Evolutionary conservation across 176 grass and related monocot species (phyloP).

Genomic region (Triticum monococcum): DNA sequence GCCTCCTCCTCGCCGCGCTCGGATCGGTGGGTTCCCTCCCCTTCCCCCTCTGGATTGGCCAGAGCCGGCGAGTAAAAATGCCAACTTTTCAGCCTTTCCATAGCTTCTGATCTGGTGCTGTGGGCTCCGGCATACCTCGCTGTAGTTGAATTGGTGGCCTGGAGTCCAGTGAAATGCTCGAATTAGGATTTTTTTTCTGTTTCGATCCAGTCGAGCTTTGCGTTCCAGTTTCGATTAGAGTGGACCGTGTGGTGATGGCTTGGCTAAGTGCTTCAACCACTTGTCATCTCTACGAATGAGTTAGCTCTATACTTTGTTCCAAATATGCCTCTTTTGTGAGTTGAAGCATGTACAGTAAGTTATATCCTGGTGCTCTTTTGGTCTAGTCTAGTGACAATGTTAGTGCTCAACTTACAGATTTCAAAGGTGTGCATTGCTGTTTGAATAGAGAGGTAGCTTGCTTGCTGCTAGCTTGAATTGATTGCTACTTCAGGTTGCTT

Average conservation of each 20-base stretch:
- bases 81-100: neutral
- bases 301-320: neutral
- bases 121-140: neutral
- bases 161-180: neutral
- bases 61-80: conserved; percentile 30
- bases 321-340: neutral
- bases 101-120: conserved; percentile 32
- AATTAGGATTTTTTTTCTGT: neutral
- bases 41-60: neutral
- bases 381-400: neutral
- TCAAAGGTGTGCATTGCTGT: neutral
- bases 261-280: neutral
- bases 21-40: conserved; percentile 54
- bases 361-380: neutral
- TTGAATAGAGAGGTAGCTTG: neutral
- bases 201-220: neutral
- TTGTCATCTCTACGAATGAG: neutral
- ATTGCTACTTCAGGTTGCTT: neutral
- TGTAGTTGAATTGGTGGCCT: conserved; percentile 19
- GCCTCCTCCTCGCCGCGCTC: conserved; percentile 60
- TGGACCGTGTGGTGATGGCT: neutral
- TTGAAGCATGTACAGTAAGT: neutral
- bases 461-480: conserved; percentile 5
- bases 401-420: neutral
- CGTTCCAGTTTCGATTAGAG: neutral